Conservation (phyloP, 208 protist genomes). For the Leishmania lainsoni region DNA sequence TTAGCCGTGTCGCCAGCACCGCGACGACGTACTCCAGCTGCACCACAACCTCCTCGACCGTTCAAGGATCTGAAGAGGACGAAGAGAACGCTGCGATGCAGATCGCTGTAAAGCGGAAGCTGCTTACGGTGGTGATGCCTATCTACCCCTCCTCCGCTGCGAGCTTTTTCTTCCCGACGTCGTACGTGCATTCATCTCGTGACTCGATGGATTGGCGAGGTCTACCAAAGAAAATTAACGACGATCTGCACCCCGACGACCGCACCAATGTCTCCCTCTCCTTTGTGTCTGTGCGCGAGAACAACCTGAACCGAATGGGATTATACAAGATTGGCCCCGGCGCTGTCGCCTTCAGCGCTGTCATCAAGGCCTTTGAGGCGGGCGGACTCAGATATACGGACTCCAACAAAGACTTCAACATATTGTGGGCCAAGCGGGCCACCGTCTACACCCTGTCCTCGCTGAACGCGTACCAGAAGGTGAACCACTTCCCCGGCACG, state of each 20-base stretch:
- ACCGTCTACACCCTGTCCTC: conserved; percentile 77
- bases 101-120: conserved; percentile 13
- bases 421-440: conserved; percentile 92
- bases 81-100: conserved; percentile 17
- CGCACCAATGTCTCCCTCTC: conserved; percentile 48
- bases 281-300: conserved; percentile 64
- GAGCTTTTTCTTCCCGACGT: conserved; percentile 80
- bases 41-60: conserved; percentile 16
- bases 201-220: conserved; percentile 42
- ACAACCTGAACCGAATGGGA: conserved; percentile 86
- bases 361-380: conserved; percentile 87
- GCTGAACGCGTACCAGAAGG: conserved; percentile 86
- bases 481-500: conserved; percentile 93
- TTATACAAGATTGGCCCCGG: conserved; percentile 91
- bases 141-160: conserved; percentile 59
- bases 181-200: conserved; percentile 45
- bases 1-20: conserved; percentile 19
- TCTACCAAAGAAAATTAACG: conserved; percentile 63
- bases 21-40: conserved; percentile 21
- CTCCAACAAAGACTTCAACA: conserved; percentile 87
- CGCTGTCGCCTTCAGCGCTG: conserved; percentile 90
- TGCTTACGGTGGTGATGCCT: conserved; percentile 64
- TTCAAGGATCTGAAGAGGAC: conserved; percentile 16
- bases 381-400: conserved; percentile 85
- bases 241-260: conserved; percentile 66